These are phyloP conservation scores for Chaetomium cochliodes DNA, from an alignment of 495 filamentous ascomycete species.

Conservation along the genomic window DNA sequence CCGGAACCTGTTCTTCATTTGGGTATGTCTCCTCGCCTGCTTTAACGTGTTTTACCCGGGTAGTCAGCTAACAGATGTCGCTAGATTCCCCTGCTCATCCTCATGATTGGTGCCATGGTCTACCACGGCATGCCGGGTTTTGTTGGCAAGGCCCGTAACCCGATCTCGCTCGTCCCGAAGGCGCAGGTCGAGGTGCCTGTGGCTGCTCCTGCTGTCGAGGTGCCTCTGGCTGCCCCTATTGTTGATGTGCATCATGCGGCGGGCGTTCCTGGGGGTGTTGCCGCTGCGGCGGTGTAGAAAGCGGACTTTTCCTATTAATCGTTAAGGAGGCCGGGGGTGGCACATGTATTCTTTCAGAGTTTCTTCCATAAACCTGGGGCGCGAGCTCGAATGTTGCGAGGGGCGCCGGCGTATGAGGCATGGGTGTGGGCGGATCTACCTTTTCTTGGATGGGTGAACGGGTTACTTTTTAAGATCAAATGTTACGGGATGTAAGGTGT, in stretches of 20 bases:
- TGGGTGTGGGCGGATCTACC: neutral
- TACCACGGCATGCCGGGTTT: constrained; percentile 28
- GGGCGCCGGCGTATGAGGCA: neutral
- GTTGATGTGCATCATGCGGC: neutral
- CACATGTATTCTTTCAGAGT: neutral
- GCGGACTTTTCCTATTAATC: neutral
- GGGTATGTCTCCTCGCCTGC: constrained; percentile 55
- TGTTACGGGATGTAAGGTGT: neutral
- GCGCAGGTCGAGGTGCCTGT: constrained; percentile 5
- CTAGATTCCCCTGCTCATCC: constrained; percentile 35
- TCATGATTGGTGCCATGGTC: constrained; percentile 29
- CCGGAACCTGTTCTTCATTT: constrained; percentile 79
- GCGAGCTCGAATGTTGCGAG: neutral
- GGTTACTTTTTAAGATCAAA: neutral
- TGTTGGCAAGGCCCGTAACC: neutral
- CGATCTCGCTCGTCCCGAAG: neutral
- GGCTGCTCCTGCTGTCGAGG: constrained; percentile 1
- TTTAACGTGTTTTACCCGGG: constrained; percentile 34
- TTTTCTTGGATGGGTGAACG: neutral
- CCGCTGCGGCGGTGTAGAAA: neutral
- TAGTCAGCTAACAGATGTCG: constrained; percentile 36
- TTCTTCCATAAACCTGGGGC: neutral
- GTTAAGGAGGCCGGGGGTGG: neutral
- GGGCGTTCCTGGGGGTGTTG: neutral
- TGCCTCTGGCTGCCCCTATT: neutral